phyloP scores from a whole-genome alignment of 2,329 filamentous ascomycete genomes.

The Purpureocillium lavendulum region DNA sequence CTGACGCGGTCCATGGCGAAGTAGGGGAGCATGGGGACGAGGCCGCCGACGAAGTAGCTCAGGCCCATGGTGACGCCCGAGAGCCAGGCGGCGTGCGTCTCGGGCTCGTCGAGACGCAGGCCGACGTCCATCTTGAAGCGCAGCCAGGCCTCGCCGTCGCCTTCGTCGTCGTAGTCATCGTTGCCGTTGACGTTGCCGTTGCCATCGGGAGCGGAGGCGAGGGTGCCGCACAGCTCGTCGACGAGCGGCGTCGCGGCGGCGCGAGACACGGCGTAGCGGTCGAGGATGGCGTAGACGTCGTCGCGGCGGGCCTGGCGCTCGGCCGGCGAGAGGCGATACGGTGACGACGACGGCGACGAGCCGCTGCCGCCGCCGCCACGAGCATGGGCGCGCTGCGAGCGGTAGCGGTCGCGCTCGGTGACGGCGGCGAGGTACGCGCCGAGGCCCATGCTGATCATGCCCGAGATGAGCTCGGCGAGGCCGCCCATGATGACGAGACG shows the following conservation, averaged over 20 bases:
- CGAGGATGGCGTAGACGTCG: slow-evolving; percentile 41
- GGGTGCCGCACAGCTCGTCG: slow-evolving; percentile 33
- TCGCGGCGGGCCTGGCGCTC: slow-evolving; percentile 35
- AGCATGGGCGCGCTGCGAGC: slow-evolving; percentile 37
- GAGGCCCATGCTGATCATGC: slow-evolving; percentile 70
- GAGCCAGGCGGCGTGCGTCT: slow-evolving; percentile 35
- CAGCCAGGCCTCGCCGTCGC: slow-evolving; percentile 38
- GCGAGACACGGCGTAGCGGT: slow-evolving; percentile 39
- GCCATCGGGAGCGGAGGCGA: no score
- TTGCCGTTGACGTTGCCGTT: no score
- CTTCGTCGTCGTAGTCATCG: slow-evolving; percentile 24
- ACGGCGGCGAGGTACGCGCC: slow-evolving; percentile 63
- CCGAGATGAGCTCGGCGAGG: slow-evolving; percentile 66
- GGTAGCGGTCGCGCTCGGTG: slow-evolving; percentile 44
- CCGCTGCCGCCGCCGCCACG: slow-evolving; percentile 3
- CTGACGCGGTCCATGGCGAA: slow-evolving; percentile 43
- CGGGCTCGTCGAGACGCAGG: slow-evolving; percentile 36
- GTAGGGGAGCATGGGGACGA: slow-evolving; percentile 65
- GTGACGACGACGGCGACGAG: not conserved
- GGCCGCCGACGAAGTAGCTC: slow-evolving; percentile 62
- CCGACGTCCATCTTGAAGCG: slow-evolving; percentile 54
- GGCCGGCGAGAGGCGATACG: slow-evolving; percentile 29
- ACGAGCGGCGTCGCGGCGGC: slow-evolving; percentile 36
- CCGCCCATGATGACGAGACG: slow-evolving; percentile 63
- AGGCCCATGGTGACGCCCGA: slow-evolving; percentile 58